Percentiles rank a stretch among this genome's conserved stretches.
Evolutionary conservation across 441 rosid species (phyloP).

Genomic region (Populus trichocarpa): DNA sequence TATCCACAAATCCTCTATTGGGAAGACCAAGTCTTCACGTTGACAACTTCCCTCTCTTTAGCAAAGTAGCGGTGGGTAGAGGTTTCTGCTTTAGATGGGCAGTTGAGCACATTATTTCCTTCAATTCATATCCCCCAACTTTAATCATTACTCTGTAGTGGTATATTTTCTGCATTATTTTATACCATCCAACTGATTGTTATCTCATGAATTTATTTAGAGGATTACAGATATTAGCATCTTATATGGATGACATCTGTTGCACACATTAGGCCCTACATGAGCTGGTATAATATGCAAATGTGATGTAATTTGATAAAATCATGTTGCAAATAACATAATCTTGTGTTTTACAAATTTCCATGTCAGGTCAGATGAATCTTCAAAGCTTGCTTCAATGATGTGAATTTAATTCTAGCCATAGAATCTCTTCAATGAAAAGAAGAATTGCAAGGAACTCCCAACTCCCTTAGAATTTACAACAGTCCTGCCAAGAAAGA

Average conservation of each 20-base stretch:
- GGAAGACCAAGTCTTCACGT: not conserved
- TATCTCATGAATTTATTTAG: not conserved
- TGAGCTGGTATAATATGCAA: not conserved
- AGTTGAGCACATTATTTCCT: not conserved
- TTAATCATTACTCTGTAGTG: conserved; percentile 7
- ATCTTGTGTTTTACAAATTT: too few species aligned
- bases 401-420: not conserved
- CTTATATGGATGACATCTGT: not conserved
- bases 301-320: not conserved
- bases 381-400: not conserved
- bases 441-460: not conserved
- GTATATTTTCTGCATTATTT: not conserved
- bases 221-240: not conserved
- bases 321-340: not conserved
- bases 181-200: not conserved
- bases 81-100: not conserved
- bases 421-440: not conserved
- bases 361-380: not conserved
- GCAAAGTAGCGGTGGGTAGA: not conserved
- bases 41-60: not conserved
- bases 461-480: not conserved
- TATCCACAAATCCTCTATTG: conserved; percentile 3
- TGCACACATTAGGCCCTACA: not conserved
- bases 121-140: not conserved
- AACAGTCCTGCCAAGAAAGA: not conserved